phyloP scores from a whole-genome alignment of 345 rosid species.

The Atalantia buxifolia region DNA sequence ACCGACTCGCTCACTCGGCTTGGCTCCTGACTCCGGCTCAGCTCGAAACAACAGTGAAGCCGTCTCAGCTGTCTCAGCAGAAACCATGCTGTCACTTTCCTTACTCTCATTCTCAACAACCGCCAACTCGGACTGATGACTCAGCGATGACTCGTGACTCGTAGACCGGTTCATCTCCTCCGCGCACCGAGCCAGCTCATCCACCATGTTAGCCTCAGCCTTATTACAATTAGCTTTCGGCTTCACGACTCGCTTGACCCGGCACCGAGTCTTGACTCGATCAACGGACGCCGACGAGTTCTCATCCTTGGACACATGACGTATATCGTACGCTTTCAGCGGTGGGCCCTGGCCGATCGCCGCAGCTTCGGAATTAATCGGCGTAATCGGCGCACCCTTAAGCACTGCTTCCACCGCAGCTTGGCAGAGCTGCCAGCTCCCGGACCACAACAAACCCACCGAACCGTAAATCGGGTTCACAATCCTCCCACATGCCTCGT shows the following conservation, averaged over 20 bases:
- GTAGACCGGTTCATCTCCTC: constrained; percentile 47
- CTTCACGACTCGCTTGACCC: constrained; percentile 44
- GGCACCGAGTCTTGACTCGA: constrained; percentile 44
- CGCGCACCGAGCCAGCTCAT: background rate
- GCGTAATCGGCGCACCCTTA: constrained; percentile 75
- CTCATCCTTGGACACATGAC: constrained; percentile 84
- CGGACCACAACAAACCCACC: constrained; percentile 88
- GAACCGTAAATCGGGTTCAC: constrained; percentile 97
- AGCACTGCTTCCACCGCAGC: constrained; percentile 93
- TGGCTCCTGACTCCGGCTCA: constrained; percentile 23
- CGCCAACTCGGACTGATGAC: constrained; percentile 80
- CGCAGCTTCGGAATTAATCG: constrained; percentile 66
- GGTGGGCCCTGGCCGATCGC: constrained; percentile 74
- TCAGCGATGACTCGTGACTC: constrained; percentile 87
- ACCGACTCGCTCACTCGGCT: constrained; percentile 2
- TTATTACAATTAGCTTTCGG: constrained; percentile 20
- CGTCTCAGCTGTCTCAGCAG: constrained; percentile 55
- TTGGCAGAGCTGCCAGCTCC: constrained; percentile 95
- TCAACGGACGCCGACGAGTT: constrained; percentile 36
- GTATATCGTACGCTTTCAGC: constrained; percentile 69
- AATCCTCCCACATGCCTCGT: constrained; percentile 97
- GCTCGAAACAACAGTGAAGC: constrained; percentile 26
- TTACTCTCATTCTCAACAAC: constrained; percentile 57
- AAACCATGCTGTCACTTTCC: constrained; percentile 61
- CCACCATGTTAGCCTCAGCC: background rate